Base-by-base conservation (phyloP, 1,139 yeast species). In the Pichia sp. region DNA sequence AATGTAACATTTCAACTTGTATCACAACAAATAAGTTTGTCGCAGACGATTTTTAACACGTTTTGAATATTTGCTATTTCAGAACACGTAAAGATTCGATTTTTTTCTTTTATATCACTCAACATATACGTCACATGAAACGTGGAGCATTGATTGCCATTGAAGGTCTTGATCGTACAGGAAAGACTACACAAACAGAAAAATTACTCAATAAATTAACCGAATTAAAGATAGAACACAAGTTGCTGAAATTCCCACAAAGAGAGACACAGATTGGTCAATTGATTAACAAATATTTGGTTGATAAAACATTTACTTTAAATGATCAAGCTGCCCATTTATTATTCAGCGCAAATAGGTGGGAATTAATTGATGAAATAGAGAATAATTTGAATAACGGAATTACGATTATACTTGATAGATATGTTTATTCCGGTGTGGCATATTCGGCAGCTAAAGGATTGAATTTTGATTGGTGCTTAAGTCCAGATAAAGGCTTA, bases 151-250 rank as follows among this genome's bases (percentile, higher is more conserved):
- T 94, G 44, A 83, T 94, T 25, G 76, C 88, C 7, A 74, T 94
- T 6, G 99, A 94, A 66, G 99, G 99, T 0, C 76, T 92, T 1
- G 99, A 94, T 62, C 70, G 98, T 46, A 84, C 97, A 0, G 99
- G 99, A 0, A 94, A 94, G 63, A 80, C 96, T 1, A 89, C 97
- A 0, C 98, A 94, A 64, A 83, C 92, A 3, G 61, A 68, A 3
- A 60, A 59, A 16, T 66, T 87, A 11, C 54, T 68, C 6, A 51
- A 53, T 3, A 52, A 57, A 1, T 35, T 63, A 4, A 20, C 39
- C 1, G 25, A 40, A 2, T 26, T 47, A 5, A 65, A 66, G 4
- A 53, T 56, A 3, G 50, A 68, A 16, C 77, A 76, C 3, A 69
- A 69, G 48, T 66, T 85, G 42, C 58, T 85, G 53, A 88, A 87